phyloP scores from a whole-genome alignment of 345 rosid genomes.

The Arabidopsis arenosa region DNA sequence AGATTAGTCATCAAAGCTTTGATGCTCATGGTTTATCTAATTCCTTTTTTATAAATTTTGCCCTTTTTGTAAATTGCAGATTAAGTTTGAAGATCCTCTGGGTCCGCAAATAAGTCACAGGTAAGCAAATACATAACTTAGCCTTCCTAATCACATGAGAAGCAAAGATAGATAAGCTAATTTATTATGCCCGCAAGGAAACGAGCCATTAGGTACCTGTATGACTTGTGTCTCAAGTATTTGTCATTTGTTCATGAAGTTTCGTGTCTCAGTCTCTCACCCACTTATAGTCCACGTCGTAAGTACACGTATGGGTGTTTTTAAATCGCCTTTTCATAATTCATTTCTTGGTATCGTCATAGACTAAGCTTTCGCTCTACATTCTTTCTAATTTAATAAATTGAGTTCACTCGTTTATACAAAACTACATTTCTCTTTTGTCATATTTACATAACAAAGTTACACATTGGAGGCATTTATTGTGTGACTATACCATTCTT shows the following conservation, averaged over 20 bases:
- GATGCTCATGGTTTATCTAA: conserved; percentile 31
- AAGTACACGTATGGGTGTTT: conserved; percentile 27
- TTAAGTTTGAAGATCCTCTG: conserved; percentile 38
- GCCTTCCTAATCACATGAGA: conserved; percentile 33
- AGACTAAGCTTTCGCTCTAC: conserved; percentile 2
- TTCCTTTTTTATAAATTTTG: not conserved
- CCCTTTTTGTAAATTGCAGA: conserved; percentile 34
- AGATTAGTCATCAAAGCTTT: conserved; percentile 22
- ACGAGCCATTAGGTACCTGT: conserved; percentile 17
- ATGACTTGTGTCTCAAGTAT: conserved; percentile 30
- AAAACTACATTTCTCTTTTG: not conserved
- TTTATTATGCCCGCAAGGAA: conserved; percentile 5
- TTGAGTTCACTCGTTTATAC: not conserved
- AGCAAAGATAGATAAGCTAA: not conserved
- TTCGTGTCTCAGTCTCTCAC: conserved; percentile 42
- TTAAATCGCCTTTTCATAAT: not conserved
- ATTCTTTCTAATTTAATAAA: not conserved
- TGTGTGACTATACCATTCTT: conserved; percentile 27
- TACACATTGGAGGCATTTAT: conserved; percentile 18
- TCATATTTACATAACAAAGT: not conserved
- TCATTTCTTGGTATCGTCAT: not conserved
- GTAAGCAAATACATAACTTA: conserved; percentile 44
- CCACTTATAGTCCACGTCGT: conserved; percentile 30
- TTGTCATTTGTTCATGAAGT: conserved; percentile 13
- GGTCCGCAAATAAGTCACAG: conserved; percentile 39